Evolutionary conservation across 345 rosid species (phyloP).

Genomic region (Acer saccharum): DNA sequence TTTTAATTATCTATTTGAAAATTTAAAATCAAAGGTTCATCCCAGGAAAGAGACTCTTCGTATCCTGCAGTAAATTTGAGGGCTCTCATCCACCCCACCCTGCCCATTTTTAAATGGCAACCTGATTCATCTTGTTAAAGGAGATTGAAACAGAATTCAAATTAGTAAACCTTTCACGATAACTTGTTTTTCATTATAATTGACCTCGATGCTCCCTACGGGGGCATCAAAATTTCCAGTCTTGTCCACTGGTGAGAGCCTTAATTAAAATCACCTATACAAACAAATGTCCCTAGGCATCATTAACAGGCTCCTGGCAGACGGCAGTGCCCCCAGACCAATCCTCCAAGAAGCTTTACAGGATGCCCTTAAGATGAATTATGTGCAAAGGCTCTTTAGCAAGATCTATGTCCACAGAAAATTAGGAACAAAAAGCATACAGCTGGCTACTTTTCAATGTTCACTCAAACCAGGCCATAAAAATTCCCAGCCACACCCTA

Average conservation of each 20-base stretch:
- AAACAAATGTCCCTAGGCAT: too few relatives aligned
- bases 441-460: neutral
- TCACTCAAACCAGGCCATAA: neutral
- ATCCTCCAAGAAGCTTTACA: too few relatives aligned
- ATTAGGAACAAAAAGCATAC: too few relatives aligned
- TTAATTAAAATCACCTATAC: too few relatives aligned
- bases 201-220: neutral
- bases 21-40: neutral
- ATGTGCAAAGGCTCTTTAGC: neutral
- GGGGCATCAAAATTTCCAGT: neutral
- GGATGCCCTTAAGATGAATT: too few relatives aligned
- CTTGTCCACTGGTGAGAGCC: too few relatives aligned
- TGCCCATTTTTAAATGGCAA: neutral
- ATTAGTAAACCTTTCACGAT: neutral
- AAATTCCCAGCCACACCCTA: neutral
- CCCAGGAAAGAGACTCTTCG: neutral
- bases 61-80: neutral
- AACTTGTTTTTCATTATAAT: neutral
- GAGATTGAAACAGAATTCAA: neutral
- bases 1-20: neutral
- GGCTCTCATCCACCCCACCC: neutral
- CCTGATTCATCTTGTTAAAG: neutral
- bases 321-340: neutral
- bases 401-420: too few relatives aligned
- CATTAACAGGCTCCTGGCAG: too few relatives aligned